These are phyloP conservation scores for Berberis vulgaris DNA, from an alignment of 164 flowering plant genomes.

Conservation along the genomic window DNA sequence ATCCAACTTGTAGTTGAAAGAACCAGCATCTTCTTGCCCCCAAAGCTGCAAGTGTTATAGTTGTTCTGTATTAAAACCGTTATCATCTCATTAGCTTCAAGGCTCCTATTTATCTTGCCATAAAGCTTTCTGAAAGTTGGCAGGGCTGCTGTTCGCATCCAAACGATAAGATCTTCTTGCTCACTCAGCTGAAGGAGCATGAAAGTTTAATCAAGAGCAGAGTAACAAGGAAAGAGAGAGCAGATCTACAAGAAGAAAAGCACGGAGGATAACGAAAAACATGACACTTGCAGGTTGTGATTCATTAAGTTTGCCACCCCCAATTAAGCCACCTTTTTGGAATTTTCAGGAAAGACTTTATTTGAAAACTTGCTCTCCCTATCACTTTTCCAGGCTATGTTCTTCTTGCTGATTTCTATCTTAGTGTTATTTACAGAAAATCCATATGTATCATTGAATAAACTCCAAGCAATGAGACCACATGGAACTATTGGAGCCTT, in stretches of 20 bases:
- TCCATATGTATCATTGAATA: neutral
- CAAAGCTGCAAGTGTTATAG: conserved; percentile 8
- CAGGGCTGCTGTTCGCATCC: conserved; percentile 12
- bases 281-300: neutral
- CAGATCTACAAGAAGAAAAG: neutral
- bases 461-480: neutral
- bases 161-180: conserved; percentile 10
- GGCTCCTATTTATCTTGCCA: conserved; percentile 8
- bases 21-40: conserved; percentile 12
- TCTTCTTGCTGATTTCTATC: neutral
- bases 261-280: neutral
- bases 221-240: neutral
- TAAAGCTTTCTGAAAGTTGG: conserved; percentile 12
- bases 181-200: conserved; percentile 1
- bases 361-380: neutral
- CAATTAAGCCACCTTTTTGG: neutral
- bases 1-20: conserved; percentile 10
- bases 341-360: neutral
- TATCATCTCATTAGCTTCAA: neutral
- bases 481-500: neutral
- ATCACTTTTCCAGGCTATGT: neutral
- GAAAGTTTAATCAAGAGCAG: neutral
- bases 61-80: conserved; percentile 5
- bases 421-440: neutral
- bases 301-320: neutral